Base-by-base conservation (phyloP, 345 rosid species). In the Combretum micranthum region DNA sequence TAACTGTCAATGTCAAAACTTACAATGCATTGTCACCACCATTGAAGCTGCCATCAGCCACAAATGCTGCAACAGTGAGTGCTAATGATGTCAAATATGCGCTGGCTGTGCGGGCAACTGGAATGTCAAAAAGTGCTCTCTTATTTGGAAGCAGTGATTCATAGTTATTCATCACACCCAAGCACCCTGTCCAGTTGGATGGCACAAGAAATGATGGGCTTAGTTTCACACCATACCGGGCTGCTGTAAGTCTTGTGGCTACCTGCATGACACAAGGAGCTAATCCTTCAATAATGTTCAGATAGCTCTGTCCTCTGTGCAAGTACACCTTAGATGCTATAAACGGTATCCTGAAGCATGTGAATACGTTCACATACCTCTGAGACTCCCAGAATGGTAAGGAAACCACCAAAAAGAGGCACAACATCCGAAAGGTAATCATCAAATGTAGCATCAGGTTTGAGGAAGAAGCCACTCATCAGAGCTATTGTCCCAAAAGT, bases 11-110 rank as follows among this genome's bases (percentile, higher is more conserved):
- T 0, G 0, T 44, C 63, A 62, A 45, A 47, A 57, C 95, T 83
- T 79, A 91, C 98, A 88, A 62, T 53, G 98, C 98, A 68, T 91
- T 91, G 68, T 88, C 90, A 16, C 98, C 98, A 0, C 96, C 98
- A 8, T 78, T 88, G 71, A 91, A 88, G 73, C 92, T 83, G 53
- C 98, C 92, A 67, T 91, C 96, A 43, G 82, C 71, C 37, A 88
- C 52, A 49, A 91, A 91, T 56, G 92, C 96, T 61, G 86, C 75
- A n/a, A 83, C 61, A 12, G 90, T 90, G 51, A 88, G 86, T 19
- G 61, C 68, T 53, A 86, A 77, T 4, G 98, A 91, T 15, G 95
- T 86, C 77, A 91, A 70, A 67, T 88, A 91, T 10, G 96, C 95
- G 11, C 90, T 86, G 11, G 95, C 98, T 0, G 90, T 91, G 17